phyloP scores from a whole-genome alignment of 139 green algal species.

The Eudorina sp. region DNA sequence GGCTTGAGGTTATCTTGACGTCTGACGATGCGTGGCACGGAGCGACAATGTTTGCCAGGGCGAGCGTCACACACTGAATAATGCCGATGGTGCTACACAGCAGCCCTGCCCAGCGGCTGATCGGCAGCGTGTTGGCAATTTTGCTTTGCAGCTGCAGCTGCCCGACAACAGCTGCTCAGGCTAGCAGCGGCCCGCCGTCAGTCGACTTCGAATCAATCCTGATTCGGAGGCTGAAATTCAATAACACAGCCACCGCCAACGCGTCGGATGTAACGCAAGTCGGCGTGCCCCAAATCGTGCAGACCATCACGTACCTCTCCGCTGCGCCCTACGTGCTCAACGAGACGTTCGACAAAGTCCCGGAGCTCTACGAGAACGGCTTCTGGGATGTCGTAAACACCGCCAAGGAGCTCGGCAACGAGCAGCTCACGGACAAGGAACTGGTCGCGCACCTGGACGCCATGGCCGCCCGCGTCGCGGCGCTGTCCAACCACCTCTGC shows the following conservation, averaged over 20 bases:
- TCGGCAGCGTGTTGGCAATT: background rate
- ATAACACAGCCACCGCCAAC: background rate
- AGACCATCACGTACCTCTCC: background rate
- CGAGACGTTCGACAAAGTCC: background rate
- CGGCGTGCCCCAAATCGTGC: background rate
- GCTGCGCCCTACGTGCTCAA: background rate
- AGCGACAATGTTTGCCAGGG: no score
- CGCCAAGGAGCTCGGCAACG: background rate
- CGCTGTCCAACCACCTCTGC: conserved; percentile 18
- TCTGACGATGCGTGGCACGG: no score
- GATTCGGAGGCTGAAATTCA: background rate
- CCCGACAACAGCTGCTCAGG: background rate
- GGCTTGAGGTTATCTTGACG: no score
- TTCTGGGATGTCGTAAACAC: conserved; percentile 18
- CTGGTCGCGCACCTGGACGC: background rate
- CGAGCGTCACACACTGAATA: no score
- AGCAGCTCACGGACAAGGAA: background rate
- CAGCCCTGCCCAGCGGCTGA: background rate
- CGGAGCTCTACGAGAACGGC: background rate
- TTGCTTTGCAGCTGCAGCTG: background rate
- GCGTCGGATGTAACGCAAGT: background rate
- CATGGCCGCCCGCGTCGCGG: background rate
- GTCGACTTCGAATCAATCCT: conserved; percentile 20
- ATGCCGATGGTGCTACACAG: background rate
- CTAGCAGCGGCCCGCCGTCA: background rate